Evolutionary conservation across 1,284 basidiomycete species (phyloP), one percentile per base, ranked within the genome.

Genomic region (Phellopilus nigrolimitatus): DNA sequence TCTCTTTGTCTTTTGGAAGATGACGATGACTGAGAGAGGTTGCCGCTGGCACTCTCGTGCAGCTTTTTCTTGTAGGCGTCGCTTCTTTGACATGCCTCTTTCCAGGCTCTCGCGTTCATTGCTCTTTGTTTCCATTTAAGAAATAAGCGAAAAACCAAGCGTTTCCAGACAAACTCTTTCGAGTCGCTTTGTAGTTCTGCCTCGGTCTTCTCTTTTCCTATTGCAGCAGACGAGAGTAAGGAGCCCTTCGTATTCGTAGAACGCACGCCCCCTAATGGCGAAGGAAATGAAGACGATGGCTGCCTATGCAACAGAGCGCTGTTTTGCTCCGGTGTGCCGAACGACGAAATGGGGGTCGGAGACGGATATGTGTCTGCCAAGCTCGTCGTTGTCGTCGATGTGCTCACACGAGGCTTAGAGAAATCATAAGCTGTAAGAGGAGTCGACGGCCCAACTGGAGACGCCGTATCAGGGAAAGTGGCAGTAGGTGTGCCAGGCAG

Each of bases 61-160:
- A 78, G 60, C 59, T 76, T 80, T 53, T 73, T 66, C 46, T 73
- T 74, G 63, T 88, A 87, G 4, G 66, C 69, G 17, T 83, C 75
- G 52, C 81, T 80, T 37, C 77, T 74, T 53, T 64, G 64, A 55
- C 75, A 77, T 0, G 84, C 85, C 48, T 84, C 79, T 6, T 71
- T 61, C 72, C 79, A 88, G 17, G 68, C 72, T 12, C 66, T 72
- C 34, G 70, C 69, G 39, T 76, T 74, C 0, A 64, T 64, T 7
- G 73, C 58, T 39, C 69, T 68, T 53, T 69, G 60, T 43, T 68
- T 61, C 81, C 80, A 83, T 22, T 54, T 61, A 34, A 59, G 56
- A 58, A 77, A 76, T 44, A 60, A 57, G 55, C 62, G 66, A 4
- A 74, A 62, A 3, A 67, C 31, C 12, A 51, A 54, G 28, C 62